A percentile compares a stretch with the other conserved stretches of the same genome.
Conservation (phyloP, 2,329 filamentous ascomycete genomes). For the Daldinia sp. region DNA sequence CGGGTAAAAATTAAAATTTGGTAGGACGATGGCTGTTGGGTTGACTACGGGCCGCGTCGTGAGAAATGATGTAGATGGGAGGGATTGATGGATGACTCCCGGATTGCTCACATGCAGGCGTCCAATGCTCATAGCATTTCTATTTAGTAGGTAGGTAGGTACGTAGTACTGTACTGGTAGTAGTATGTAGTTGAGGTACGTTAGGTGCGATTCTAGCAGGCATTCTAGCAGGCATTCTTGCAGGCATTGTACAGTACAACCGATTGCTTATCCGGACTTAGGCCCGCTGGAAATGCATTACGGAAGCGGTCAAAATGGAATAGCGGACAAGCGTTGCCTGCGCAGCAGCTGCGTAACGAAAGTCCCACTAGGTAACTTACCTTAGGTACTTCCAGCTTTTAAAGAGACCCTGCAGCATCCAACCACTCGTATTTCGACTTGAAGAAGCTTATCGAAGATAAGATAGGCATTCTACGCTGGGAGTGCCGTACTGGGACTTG, state of each 20-base stretch:
- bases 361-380: conserved; percentile 2
- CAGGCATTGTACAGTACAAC: neutral
- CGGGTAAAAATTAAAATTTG: conserved; percentile 16
- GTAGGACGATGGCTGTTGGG: conserved; percentile 24
- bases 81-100: conserved; percentile 36
- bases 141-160: neutral
- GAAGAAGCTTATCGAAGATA: conserved; percentile 36
- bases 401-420: conserved; percentile 25
- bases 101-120: conserved; percentile 41
- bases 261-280: conserved; percentile 35
- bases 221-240: neutral
- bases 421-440: conserved; percentile 18
- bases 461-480: conserved; percentile 17
- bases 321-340: conserved; percentile 10
- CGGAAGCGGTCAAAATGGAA: conserved; percentile 45
- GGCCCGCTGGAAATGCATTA: conserved; percentile 26
- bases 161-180: neutral
- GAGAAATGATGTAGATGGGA: conserved; percentile 32
- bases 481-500: neutral
- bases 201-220: neutral
- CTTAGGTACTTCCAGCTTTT: conserved; percentile 2
- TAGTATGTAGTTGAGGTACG: neutral
- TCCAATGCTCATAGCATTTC: conserved; percentile 25
- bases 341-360: conserved; percentile 5
- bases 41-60: conserved; percentile 24